These are phyloP conservation scores for Eucalyptus urophylla DNA, from an alignment of 345 rosid species.

Conservation along the genomic window DNA sequence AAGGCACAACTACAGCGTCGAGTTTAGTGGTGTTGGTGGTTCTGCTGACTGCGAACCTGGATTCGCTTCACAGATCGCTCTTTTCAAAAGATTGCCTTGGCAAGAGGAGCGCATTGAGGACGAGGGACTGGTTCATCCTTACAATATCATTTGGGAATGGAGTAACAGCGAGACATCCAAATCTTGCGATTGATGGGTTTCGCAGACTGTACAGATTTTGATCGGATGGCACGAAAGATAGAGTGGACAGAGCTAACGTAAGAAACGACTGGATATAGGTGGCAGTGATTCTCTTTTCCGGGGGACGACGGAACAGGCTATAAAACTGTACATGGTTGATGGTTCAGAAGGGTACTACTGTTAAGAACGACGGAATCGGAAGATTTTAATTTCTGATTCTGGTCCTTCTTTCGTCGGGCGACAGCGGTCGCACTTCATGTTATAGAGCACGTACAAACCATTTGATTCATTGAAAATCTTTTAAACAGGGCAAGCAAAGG, in stretches of 20 bases:
- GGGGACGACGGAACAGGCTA: not conserved
- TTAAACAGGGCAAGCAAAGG: not conserved
- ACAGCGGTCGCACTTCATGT: not conserved
- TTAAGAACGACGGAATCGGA: not conserved
- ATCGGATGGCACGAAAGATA: not conserved
- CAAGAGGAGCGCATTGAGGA: not conserved
- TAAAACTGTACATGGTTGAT: not conserved
- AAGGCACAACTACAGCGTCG: conserved; percentile 50
- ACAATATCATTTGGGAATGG: conserved; percentile 81
- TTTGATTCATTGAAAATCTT: not conserved
- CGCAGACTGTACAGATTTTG: not conserved
- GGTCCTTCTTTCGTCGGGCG: not conserved
- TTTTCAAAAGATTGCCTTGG: conserved; percentile 25
- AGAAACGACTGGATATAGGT: not conserved
- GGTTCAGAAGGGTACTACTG: not conserved
- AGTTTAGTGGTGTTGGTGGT: conserved; percentile 92
- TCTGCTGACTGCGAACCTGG: conserved; percentile 61
- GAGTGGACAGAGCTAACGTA: not conserved
- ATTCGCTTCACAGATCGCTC: conserved; percentile 86
- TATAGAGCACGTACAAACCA: not conserved
- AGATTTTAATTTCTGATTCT: not conserved
- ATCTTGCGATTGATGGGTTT: not conserved
- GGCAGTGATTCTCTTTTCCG: not conserved
- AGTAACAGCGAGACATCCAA: not conserved
- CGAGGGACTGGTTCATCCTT: conserved; percentile 3